These are phyloP conservation scores for Omphalotus guepiniiformis DNA, from an alignment of 768 basidiomycete species.

Conservation along the genomic window DNA sequence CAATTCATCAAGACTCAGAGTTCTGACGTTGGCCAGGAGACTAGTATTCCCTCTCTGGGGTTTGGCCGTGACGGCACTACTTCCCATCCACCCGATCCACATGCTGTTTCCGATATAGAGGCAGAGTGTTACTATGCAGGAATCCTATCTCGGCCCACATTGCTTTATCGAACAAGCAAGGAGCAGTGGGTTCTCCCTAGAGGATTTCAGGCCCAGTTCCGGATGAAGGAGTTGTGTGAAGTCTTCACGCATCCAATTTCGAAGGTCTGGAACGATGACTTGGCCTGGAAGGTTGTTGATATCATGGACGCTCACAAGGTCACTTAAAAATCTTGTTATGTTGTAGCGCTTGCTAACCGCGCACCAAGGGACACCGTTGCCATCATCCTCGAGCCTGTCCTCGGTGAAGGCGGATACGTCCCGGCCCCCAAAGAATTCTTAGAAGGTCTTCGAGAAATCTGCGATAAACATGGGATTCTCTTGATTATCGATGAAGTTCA, in stretches of 20 bases:
- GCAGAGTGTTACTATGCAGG: conserved; percentile 26
- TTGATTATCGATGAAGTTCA: conserved; percentile 88
- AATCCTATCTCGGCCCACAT: conserved; percentile 22
- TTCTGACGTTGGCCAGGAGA: too few relatives aligned
- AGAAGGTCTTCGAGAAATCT: conserved; percentile 74
- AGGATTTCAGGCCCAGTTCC: neutral
- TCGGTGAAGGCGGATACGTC: conserved; percentile 96
- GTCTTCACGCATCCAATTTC: conserved; percentile 29
- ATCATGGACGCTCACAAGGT: conserved; percentile 24
- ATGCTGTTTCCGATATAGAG: too few relatives aligned
- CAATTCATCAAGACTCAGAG: too few relatives aligned
- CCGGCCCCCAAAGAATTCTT: conserved; percentile 80
- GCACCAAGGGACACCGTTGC: conserved; percentile 84
- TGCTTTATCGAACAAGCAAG: conserved; percentile 25
- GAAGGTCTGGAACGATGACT: conserved; percentile 26
- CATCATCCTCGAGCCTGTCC: conserved; percentile 88
- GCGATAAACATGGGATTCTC: conserved; percentile 82
- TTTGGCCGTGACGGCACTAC: too few relatives aligned
- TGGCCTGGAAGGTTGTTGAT: conserved; percentile 24
- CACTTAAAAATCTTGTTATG: conserved; percentile 22
- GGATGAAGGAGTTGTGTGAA: conserved; percentile 24
- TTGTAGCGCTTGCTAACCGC: conserved; percentile 25
- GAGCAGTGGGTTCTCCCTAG: conserved; percentile 20
- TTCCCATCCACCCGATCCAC: too few relatives aligned
- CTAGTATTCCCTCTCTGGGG: too few relatives aligned